phyloP scores from a whole-genome alignment of 2,329 filamentous ascomycete species.

The Elsinoe perseae region DNA sequence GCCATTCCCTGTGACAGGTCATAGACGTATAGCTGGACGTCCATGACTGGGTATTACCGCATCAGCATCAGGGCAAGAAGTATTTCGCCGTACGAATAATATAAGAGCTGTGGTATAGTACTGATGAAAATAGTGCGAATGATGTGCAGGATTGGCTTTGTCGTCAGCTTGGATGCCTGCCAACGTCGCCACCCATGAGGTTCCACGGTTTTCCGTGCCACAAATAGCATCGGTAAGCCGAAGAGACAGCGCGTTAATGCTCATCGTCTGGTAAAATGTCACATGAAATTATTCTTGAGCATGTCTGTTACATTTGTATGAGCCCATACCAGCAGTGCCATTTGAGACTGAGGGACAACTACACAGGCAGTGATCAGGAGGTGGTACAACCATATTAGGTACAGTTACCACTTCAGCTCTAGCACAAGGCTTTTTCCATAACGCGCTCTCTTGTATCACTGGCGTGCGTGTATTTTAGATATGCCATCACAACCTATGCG shows the following conservation, averaged over 20 bases:
- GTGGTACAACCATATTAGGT: constrained; percentile 7
- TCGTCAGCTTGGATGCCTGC: constrained; percentile 13
- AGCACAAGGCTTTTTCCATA: background rate
- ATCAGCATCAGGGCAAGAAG: background rate
- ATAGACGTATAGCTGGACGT: constrained; percentile 46
- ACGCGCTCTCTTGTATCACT: background rate
- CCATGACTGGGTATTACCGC: constrained; percentile 30
- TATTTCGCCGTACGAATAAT: too few species aligned
- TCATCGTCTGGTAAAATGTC: background rate
- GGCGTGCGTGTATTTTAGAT: background rate
- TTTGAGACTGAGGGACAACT: background rate
- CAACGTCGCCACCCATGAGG: constrained; percentile 1
- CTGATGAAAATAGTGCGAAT: too few species aligned
- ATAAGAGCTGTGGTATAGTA: too few species aligned
- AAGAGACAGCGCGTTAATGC: background rate
- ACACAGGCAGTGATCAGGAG: background rate
- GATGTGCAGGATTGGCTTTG: too few species aligned
- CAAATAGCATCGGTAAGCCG: background rate
- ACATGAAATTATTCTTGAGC: too few species aligned
- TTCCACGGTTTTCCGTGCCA: background rate
- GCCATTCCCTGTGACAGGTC: constrained; percentile 41
- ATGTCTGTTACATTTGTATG: too few species aligned
- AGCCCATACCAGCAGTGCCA: too few species aligned
- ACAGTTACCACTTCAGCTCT: background rate
- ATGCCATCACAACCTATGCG: background rate